Base-by-base conservation (phyloP, 805 yeast species). In the Yamadazyma sp. region DNA sequence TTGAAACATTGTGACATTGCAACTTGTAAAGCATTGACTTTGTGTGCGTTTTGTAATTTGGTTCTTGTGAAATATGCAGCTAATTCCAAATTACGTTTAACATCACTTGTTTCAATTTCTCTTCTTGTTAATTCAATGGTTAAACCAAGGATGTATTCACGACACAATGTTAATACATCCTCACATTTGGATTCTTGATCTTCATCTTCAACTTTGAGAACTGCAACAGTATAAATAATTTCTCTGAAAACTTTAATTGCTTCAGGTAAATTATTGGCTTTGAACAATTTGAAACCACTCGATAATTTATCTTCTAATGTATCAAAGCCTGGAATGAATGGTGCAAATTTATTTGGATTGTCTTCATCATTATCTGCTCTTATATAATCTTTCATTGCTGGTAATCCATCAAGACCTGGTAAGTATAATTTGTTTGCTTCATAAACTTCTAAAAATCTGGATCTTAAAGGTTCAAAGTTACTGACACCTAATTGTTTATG, bases 41-140 rank as follows among this genome's bases (percentile, higher is more conserved):
- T 77, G 61, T 93, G 98, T 6, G 83, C 82, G 23, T 85, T 80
- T 45, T 83, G 86, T 49, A 93, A 73, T 45, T 83, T 76, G 18
- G 89, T 82, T 55, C 77, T 80, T 10, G 98, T 87, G 70, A 93
- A 94, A 63, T 91, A 91, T 1, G 98, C 94, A 5, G 98, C 98
- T 47, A 93, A 69, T 61, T 93, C 98, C 54, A 93, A 72, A 60
- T 87, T 89, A 44, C 98, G 83, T 60, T 87, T 83, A 36, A 83
- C 69, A 42, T 81, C 80, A 20, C 74, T 73, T 8, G 80, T 70
- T 21, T 83, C 86, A 39, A 94, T 63, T 8, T 83, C 56, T 63
- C 98, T 87, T 63, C 99, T 89, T 37, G 75, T 76, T 45, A 91
- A 72, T 62, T 93, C 99, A 44, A 93, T 86, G 15, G 95, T 83